Conservation (phyloP, 129 eudicot genomes). For the Centrapalus pauciflorus region DNA sequence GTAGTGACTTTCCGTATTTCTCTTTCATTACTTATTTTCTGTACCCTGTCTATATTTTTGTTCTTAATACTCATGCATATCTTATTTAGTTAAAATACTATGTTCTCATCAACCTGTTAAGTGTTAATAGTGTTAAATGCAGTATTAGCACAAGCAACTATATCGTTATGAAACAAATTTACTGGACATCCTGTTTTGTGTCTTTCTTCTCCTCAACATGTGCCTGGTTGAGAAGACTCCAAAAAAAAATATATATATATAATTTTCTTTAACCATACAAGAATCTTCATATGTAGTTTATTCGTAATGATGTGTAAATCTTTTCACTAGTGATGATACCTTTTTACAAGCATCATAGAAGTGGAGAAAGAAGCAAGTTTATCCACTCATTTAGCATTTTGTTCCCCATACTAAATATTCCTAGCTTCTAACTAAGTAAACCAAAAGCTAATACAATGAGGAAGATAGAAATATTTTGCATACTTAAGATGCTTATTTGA, state of each 20-base stretch:
- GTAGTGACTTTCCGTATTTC: background rate
- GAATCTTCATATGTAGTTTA: background rate
- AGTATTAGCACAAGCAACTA: background rate
- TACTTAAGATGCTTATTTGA: slow-evolving; percentile 2
- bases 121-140: background rate
- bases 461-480: slow-evolving; percentile 9
- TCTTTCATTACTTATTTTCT: background rate
- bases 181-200: background rate
- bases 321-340: slow-evolving; percentile 6
- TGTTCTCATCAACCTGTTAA: background rate
- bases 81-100: background rate
- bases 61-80: background rate
- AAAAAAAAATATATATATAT: background rate
- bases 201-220: background rate
- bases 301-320: background rate
- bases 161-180: background rate
- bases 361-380: slow-evolving; percentile 23
- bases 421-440: slow-evolving; percentile 8
- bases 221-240: background rate
- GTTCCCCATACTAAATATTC: slow-evolving; percentile 20
- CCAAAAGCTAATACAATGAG: background rate
- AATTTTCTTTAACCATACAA: background rate
- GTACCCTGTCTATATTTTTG: background rate
- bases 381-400: slow-evolving; percentile 13
- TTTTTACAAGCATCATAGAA: slow-evolving; percentile 12